Base-by-base conservation (phyloP, 2,329 filamentous ascomycete genomes). In the Graphilbum fragrans region DNA sequence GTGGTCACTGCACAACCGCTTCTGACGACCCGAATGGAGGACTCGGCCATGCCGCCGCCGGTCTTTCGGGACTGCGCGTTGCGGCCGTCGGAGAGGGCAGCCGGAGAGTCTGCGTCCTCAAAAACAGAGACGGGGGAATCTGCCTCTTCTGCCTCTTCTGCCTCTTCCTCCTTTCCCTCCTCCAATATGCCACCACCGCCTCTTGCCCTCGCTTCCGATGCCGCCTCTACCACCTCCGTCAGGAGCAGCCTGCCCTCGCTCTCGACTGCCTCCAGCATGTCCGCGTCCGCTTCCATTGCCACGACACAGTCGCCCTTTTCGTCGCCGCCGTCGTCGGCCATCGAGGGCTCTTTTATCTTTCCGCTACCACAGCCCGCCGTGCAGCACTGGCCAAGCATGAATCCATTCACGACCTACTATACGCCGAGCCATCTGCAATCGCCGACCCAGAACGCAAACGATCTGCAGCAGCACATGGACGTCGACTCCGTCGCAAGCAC, bases 331-430 rank as follows among this genome's bases (percentile, higher is more conserved):
- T 31, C 29, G 7, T 31, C 29, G 8, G 29, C 29, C 6, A 10
- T 9, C 5, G 29, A 31, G 29, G 29, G 29, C 6, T 7, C 29
- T 5, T 31, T 31, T 31, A 16, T 16, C 11, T 16, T 31, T 16
- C 29, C 29, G 8, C 11, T 16, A 16, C 6, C 29, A 16, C 11
- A 10, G 37, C 41, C 48, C 11, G 52, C 41, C 29, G 37, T 34
- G n/a, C n/a, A 51, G 21, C 59, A 62, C 45, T 74, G 70, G 70
- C 65, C 66, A 19, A 65, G 63, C 45, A 53, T 70, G 38, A 71
- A 71, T 43, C 66, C 67, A 0, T 55, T 71, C 18, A 66, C 67
- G 10, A 59, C 63, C 8, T 73, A 69, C 49, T 69, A 69, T 47
- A 58, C 56, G 2, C 62, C 64, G 4, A 63, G 63, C 45, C 59